Evolutionary conservation across 1,284 basidiomycete genomes (phyloP).

Genomic region (Mycena sp.): DNA sequence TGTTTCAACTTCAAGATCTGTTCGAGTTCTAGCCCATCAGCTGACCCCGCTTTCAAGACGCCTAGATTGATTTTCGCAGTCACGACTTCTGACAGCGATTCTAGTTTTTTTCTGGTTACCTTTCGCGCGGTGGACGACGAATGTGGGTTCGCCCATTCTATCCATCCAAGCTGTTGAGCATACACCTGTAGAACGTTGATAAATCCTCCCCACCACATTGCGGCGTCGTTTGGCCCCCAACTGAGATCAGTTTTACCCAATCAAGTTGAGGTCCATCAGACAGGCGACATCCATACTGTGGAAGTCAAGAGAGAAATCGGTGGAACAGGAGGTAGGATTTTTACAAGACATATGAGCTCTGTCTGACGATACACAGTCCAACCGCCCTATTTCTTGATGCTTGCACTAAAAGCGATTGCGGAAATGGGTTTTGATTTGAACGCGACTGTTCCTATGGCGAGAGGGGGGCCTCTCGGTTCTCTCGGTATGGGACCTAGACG

Average conservation of each 20-base stretch:
- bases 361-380: conserved; percentile 43
- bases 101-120: conserved; percentile 70
- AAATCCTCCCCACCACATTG: conserved; percentile 62
- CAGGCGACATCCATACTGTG: conserved; percentile 60
- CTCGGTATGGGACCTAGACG: conserved; percentile 49
- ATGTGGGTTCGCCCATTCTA: conserved; percentile 8
- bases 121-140: conserved; percentile 48
- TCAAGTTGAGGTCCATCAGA: conserved; percentile 58
- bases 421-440: conserved; percentile 52
- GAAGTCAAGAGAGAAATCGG: conserved; percentile 50
- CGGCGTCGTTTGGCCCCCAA: conserved; percentile 55
- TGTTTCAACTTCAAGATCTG: conserved; percentile 40
- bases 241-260: conserved; percentile 58
- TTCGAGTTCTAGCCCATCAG: conserved; percentile 18
- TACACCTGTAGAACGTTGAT: conserved; percentile 19
- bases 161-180: neutral
- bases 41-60: conserved; percentile 47
- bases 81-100: conserved; percentile 52
- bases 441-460: conserved; percentile 54
- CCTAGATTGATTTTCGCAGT: conserved; percentile 71
- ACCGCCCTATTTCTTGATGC: conserved; percentile 52
- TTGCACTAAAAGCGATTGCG: conserved; percentile 52
- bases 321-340: conserved; percentile 48
- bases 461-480: conserved; percentile 45
- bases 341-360: neutral